These are phyloP conservation scores for Spergularia azorica DNA, from an alignment of 179 eudicot genomes.

Conservation along the genomic window DNA sequence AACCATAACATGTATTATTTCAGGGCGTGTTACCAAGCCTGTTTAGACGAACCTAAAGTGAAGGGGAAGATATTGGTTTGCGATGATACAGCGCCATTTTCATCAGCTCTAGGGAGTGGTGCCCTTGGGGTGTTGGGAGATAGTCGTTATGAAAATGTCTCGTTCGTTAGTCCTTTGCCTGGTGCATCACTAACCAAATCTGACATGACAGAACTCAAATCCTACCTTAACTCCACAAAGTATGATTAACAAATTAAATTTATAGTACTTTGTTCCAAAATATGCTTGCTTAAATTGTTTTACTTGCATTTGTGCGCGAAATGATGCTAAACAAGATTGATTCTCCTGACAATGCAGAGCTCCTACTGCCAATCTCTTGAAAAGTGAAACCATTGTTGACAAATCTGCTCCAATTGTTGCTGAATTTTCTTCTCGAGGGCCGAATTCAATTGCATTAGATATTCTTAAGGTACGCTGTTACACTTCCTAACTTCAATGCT, in stretches of 20 bases:
- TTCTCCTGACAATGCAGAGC: not conserved
- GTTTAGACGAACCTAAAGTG: slow-evolving; percentile 28
- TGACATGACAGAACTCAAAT: slow-evolving; percentile 18
- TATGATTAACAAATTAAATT: slow-evolving; percentile 12
- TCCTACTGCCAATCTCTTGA: slow-evolving; percentile 23
- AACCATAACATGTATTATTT: not conserved
- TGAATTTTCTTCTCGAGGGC: slow-evolving; percentile 55
- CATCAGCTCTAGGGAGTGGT: not conserved
- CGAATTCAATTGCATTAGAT: slow-evolving; percentile 37
- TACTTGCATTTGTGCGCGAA: not conserved
- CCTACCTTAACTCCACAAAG: slow-evolving; percentile 40
- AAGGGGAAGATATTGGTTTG: slow-evolving; percentile 37
- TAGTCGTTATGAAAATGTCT: not conserved
- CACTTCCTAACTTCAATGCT: not conserved
- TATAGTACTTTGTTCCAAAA: slow-evolving; percentile 7
- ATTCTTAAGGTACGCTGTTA: slow-evolving; percentile 41
- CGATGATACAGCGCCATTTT: not conserved
- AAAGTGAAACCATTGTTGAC: slow-evolving; percentile 30
- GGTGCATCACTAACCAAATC: slow-evolving; percentile 21
- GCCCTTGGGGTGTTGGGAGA: slow-evolving; percentile 25
- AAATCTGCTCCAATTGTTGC: slow-evolving; percentile 51
- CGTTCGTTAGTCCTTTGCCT: slow-evolving; percentile 31
- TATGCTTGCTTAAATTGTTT: not conserved
- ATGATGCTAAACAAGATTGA: not conserved
- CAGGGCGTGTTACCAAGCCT: not conserved